Conservation (phyloP, 1,284 basidiomycete genomes). For the Sphagnurus paluster region DNA sequence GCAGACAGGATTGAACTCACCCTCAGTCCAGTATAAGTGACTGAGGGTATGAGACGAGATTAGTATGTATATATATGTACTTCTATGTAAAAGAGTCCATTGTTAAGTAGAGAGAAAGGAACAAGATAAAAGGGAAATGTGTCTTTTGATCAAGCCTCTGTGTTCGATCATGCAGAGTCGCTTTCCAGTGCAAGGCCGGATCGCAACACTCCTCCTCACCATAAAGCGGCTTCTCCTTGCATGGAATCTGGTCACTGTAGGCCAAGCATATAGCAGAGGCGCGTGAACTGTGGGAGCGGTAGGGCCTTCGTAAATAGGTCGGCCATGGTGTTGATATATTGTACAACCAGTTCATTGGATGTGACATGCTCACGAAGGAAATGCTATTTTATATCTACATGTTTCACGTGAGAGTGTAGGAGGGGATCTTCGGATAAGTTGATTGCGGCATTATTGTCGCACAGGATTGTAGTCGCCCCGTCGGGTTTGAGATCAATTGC, state of each 20-base stretch:
- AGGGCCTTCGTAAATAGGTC: constrained; percentile 22
- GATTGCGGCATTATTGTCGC: constrained; percentile 19
- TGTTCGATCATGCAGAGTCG: no score
- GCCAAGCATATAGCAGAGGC: neutral
- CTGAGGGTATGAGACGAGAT: no score
- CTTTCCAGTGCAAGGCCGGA: no score
- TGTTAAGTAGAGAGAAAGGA: no score
- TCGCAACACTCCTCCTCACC: neutral
- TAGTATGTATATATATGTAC: no score
- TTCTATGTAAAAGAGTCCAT: no score
- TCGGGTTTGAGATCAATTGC: constrained; percentile 8
- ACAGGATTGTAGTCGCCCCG: constrained; percentile 14
- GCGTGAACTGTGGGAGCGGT: neutral
- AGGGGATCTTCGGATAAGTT: constrained; percentile 14
- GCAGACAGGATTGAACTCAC: no score
- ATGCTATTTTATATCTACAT: constrained; percentile 31
- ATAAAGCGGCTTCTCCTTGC: no score
- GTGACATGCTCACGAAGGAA: constrained; percentile 29
- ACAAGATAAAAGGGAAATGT: neutral
- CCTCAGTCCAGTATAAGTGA: no score
- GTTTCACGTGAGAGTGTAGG: constrained; percentile 10
- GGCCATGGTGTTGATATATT: constrained; percentile 23
- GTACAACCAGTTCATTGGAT: constrained; percentile 13
- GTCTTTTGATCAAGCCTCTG: no score
- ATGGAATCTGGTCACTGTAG: neutral